Conservation (phyloP, 345 rosid genomes). For the Murraya paniculata region DNA sequence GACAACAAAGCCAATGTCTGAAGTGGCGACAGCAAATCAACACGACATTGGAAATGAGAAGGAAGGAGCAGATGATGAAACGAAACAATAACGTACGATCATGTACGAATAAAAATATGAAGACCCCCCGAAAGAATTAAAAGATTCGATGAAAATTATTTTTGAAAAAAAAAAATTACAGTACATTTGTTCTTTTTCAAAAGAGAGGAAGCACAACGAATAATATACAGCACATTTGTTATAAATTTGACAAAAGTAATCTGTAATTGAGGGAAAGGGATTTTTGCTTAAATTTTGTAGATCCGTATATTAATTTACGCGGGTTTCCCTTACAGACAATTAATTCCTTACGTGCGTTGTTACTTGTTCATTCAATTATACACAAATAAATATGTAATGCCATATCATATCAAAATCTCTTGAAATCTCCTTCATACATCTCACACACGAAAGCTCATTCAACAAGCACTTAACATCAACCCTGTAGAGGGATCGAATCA, state of each 20-base stretch:
- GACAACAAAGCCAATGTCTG: not conserved
- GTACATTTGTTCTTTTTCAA: not conserved
- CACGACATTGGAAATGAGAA: constrained; percentile 6
- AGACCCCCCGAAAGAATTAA: not conserved
- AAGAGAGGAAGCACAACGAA: not conserved
- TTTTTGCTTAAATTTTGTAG: not conserved
- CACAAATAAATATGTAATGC: too few species aligned
- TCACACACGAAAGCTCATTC: too few species aligned
- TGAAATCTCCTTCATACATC: too few species aligned
- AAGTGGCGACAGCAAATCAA: not conserved
- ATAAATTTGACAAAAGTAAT: not conserved
- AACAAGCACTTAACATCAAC: too few species aligned
- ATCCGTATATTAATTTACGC: not conserved
- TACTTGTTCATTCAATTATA: not conserved
- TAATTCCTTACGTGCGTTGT: not conserved
- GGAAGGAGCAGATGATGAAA: not conserved
- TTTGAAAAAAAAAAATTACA: not conserved
- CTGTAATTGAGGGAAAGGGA: not conserved
- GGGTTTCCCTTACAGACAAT: not conserved
- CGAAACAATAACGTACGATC: not conserved
- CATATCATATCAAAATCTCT: too few species aligned
- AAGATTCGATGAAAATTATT: not conserved
- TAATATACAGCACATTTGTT: not conserved
- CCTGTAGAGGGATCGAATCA: too few species aligned
- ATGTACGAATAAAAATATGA: not conserved